phyloP scores from a whole-genome alignment of 1,284 basidiomycete species.

The Sanguinoderma infundibulare region DNA sequence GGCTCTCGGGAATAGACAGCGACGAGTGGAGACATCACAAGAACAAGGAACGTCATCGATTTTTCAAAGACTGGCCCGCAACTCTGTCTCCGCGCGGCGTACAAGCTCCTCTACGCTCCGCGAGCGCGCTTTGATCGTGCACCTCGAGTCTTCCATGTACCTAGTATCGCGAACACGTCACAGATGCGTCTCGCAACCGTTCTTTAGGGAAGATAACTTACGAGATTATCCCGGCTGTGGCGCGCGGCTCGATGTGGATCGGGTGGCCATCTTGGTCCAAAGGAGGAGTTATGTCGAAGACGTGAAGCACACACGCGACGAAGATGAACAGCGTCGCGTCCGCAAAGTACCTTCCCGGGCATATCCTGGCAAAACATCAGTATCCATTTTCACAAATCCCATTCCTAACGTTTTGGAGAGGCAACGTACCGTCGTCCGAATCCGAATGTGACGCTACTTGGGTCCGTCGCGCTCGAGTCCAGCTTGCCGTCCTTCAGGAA shows the following conservation, averaged over 20 bases:
- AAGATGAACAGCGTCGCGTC: neutral
- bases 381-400: neutral
- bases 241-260: neutral
- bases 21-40: neutral
- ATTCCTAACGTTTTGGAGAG: neutral
- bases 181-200: neutral
- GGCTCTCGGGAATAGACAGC: neutral
- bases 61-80: neutral
- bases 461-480: neutral
- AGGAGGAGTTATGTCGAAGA: neutral
- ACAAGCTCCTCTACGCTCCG: neutral
- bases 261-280: neutral
- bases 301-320: neutral
- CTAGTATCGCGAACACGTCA: neutral
- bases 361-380: neutral
- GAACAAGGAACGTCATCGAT: neutral
- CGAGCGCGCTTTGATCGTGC: neutral
- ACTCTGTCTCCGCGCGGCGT: neutral
- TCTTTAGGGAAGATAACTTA: neutral
- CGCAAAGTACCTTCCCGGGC: conserved; percentile 1
- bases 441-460: conserved; percentile 11
- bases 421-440: conserved; percentile 9
- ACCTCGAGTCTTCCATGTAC: neutral
- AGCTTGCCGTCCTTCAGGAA: conserved; percentile 5
- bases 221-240: neutral